Conservation (phyloP, 495 filamentous ascomycete species). For the Penicillium ucsense region DNA sequence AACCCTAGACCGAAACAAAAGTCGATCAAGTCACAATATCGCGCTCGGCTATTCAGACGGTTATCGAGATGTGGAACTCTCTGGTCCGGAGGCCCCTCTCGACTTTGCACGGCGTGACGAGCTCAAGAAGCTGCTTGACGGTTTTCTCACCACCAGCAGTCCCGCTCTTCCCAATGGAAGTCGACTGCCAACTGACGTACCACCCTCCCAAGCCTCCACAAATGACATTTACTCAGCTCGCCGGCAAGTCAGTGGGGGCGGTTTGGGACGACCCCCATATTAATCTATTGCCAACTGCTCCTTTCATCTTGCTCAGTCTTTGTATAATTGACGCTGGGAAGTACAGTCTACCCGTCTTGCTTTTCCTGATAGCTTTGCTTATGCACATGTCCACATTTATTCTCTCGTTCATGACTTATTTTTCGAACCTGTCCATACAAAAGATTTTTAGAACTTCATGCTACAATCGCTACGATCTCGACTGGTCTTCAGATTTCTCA, state of each 20-base stretch:
- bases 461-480: too few relatives aligned
- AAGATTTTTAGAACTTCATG: too few relatives aligned
- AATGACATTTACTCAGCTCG: slow-evolving; percentile 10
- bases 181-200: slow-evolving; percentile 6
- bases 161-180: slow-evolving; percentile 9
- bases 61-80: slow-evolving; percentile 4
- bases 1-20: slow-evolving; percentile 27
- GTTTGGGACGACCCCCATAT: slow-evolving; percentile 37
- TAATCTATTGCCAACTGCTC: slow-evolving; percentile 9
- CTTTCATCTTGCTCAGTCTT: not conserved
- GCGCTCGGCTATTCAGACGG: slow-evolving; percentile 13
- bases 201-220: slow-evolving; percentile 8
- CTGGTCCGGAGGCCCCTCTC: slow-evolving; percentile 5
- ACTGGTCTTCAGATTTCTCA: too few relatives aligned
- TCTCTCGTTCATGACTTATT: not conserved
- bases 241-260: slow-evolving; percentile 21
- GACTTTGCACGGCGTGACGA: slow-evolving; percentile 21
- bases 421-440: too few relatives aligned
- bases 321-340: slow-evolving; percentile 11
- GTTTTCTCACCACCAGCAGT: slow-evolving; percentile 22
- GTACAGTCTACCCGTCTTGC: not conserved
- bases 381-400: slow-evolving; percentile 14
- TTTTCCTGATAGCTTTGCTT: slow-evolving; percentile 1
- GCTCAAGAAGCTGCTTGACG: slow-evolving; percentile 29
- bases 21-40: slow-evolving; percentile 29